Evolutionary conservation across 2,329 filamentous ascomycete species (phyloP).

Genomic region (Cladosporium sp.): DNA sequence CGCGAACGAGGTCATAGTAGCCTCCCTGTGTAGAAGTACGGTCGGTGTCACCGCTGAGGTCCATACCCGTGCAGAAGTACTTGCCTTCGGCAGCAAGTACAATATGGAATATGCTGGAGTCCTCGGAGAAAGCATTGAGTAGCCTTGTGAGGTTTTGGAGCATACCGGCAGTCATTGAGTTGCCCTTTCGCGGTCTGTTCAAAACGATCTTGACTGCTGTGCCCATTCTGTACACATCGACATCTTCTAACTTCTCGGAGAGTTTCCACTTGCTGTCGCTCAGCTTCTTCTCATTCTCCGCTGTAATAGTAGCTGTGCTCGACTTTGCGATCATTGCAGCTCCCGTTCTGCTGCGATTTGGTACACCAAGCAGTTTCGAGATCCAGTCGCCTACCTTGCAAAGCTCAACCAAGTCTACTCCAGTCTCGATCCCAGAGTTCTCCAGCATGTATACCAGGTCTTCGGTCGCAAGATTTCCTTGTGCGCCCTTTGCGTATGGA

Average conservation of each 20-base stretch:
- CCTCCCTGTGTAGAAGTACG: slow-evolving; percentile 15
- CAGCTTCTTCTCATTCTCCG: not conserved
- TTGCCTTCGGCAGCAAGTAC: slow-evolving; percentile 27
- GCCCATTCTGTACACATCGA: slow-evolving; percentile 4
- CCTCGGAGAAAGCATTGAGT: slow-evolving; percentile 22
- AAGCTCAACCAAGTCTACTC: slow-evolving; percentile 30
- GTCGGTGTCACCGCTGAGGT: slow-evolving; percentile 24
- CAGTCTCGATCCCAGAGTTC: slow-evolving; percentile 31
- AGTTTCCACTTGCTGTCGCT: not conserved
- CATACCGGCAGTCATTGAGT: slow-evolving; percentile 27
- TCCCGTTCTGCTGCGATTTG: slow-evolving; percentile 33
- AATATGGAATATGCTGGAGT: slow-evolving; percentile 25
- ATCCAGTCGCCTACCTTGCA: slow-evolving; percentile 33
- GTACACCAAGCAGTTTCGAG: slow-evolving; percentile 24
- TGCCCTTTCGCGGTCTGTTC: slow-evolving; percentile 26
- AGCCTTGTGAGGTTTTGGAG: slow-evolving; percentile 24
- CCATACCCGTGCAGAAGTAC: slow-evolving; percentile 32
- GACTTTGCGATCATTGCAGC: slow-evolving; percentile 23
- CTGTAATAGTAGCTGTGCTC: not conserved
- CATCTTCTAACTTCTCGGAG: not conserved
- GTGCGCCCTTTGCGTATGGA: slow-evolving; percentile 34
- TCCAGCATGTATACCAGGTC: slow-evolving; percentile 35
- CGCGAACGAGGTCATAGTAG: slow-evolving; percentile 25
- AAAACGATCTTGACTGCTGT: slow-evolving; percentile 25
- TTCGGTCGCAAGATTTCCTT: slow-evolving; percentile 35